Conservation (phyloP, 257 asterid species). For the Solanum chilense region DNA sequence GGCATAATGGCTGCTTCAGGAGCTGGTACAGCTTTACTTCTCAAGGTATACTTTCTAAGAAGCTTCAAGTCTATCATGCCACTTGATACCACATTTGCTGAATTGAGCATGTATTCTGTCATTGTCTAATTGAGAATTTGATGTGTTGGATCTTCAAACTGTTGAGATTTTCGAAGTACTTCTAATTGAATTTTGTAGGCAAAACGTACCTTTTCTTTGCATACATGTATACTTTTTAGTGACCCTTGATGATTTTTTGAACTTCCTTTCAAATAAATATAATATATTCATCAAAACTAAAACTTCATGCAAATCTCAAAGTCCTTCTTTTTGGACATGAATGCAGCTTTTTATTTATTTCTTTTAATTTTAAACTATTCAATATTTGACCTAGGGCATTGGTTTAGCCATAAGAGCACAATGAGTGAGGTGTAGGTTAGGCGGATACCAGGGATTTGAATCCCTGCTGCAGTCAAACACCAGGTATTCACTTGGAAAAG, state of each 20-base stretch:
- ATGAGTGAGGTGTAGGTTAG: not conserved
- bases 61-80: not conserved
- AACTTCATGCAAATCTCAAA: not conserved
- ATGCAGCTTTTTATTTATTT: not conserved
- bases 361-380: not conserved
- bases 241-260: not conserved
- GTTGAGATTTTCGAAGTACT: not conserved
- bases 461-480: not conserved
- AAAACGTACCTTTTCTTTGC: not conserved
- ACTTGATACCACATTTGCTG: not conserved
- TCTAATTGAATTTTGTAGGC: not conserved
- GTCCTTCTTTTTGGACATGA: not conserved
- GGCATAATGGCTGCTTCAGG: constrained; percentile 77
- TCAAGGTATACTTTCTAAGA: constrained; percentile 47
- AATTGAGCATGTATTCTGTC: not conserved
- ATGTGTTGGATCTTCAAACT: not conserved
- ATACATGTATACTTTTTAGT: not conserved
- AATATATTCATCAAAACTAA: not conserved
- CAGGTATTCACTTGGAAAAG: not conserved
- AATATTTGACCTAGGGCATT: not conserved
- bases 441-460: not conserved
- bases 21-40: constrained; percentile 64
- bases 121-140: not conserved
- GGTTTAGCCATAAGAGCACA: not conserved
- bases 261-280: not conserved